These are phyloP conservation scores for Tulasnella sp. DNA, from an alignment of 768 basidiomycete genomes.

Conservation along the genomic window DNA sequence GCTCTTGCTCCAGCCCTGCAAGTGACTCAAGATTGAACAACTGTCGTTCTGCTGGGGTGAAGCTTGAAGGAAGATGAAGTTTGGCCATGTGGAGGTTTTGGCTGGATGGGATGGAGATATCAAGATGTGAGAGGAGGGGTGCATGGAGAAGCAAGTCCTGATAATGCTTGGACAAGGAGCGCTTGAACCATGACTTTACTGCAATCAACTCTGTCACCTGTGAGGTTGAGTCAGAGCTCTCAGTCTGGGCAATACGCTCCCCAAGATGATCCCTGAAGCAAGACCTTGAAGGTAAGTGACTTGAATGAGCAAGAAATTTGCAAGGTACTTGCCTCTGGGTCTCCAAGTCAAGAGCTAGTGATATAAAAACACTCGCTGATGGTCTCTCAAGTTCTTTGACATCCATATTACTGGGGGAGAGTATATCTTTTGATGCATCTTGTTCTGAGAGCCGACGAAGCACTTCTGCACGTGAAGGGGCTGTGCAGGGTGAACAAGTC, in stretches of 20 bases:
- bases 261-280: not conserved
- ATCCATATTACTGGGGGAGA: too few relatives aligned
- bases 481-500: not conserved
- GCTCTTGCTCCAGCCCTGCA: not conserved
- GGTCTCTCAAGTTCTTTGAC: not conserved
- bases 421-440: not conserved
- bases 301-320: not conserved
- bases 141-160: not conserved
- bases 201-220: not conserved
- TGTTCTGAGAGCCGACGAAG: not conserved
- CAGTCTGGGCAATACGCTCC: not conserved
- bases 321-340: not conserved
- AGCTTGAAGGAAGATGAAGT: not conserved
- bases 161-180: not conserved
- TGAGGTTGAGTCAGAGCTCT: not conserved
- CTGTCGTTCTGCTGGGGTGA: not conserved
- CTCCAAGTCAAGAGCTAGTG: not conserved
- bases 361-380: not conserved
- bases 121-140: not conserved
- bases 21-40: not conserved
- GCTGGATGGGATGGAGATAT: not conserved
- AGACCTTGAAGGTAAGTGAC: not conserved
- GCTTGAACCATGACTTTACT: not conserved
- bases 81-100: not conserved
- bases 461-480: not conserved